Percentiles rank a stretch among this genome's conserved stretches.
Evolutionary conservation across 176 grass and related monocot species (phyloP).

Genomic region (Avena eriantha): DNA sequence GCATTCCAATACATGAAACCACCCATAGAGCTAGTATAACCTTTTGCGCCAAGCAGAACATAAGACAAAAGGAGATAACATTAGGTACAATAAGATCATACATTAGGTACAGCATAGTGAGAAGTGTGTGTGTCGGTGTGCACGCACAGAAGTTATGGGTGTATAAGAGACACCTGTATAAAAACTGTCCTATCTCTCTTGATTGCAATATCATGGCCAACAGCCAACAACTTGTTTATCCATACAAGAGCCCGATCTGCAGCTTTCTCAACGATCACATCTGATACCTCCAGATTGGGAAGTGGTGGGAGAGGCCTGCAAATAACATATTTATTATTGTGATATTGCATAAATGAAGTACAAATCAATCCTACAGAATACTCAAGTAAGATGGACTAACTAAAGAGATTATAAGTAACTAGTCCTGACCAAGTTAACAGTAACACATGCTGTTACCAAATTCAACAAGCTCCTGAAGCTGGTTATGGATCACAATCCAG

Average conservation of each 20-base stretch:
- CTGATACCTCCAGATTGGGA: conserved; percentile 88
- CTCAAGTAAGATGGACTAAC: neutral
- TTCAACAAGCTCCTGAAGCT: neutral
- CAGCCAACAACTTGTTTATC: conserved; percentile 71
- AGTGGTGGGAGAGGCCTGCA: conserved; percentile 89
- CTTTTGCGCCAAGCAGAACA: conserved; percentile 41
- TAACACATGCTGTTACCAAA: neutral
- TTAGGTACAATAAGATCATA: conserved; percentile 27
- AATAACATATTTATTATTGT: conserved; percentile 7
- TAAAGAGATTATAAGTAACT: neutral
- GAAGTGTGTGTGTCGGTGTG: neutral
- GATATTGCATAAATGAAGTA: conserved; percentile 12
- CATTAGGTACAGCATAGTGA: neutral
- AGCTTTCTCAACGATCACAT: conserved; percentile 70
- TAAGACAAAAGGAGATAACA: conserved; percentile 13
- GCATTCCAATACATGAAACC: conserved; percentile 76
- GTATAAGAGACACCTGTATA: conserved; percentile 53
- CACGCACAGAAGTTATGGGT: neutral
- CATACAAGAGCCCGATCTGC: conserved; percentile 61
- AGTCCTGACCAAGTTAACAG: conserved; percentile 9
- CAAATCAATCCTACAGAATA: neutral
- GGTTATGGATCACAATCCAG: neutral
- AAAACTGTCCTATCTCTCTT: conserved; percentile 85
- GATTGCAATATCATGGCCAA: conserved; percentile 83
- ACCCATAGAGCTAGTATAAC: conserved; percentile 77